phyloP scores from a whole-genome alignment of 1,284 basidiomycete genomes.

The Cutaneotrichosporon cavernicola region DNA sequence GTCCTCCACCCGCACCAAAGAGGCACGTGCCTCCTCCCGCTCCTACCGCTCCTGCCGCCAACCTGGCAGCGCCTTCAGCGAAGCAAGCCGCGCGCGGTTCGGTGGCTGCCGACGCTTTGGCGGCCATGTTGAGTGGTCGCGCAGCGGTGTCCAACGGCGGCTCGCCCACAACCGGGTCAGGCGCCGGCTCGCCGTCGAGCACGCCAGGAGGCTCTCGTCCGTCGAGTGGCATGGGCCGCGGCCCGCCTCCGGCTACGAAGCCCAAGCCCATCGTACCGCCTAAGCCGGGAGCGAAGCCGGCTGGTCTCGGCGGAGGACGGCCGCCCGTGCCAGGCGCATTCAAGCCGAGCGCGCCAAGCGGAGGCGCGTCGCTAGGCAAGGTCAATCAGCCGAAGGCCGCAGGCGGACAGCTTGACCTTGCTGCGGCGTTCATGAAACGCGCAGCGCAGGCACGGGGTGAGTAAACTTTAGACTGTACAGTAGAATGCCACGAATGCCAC shows the following conservation, averaged over 20 bases:
- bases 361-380: constrained; percentile 36
- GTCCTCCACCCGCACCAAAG: constrained; percentile 62
- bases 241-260: constrained; percentile 54
- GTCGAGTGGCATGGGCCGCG: constrained; percentile 44
- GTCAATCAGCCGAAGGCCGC: constrained; percentile 54
- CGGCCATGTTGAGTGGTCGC: constrained; percentile 20
- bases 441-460: constrained; percentile 14
- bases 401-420: constrained; percentile 73
- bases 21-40: constrained; percentile 36
- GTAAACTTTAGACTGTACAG: constrained; percentile 4
- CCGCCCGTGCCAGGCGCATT: constrained; percentile 44
- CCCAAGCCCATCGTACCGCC: constrained; percentile 54
- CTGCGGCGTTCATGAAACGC: constrained; percentile 57
- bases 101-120: constrained; percentile 40
- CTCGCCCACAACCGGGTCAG: constrained; percentile 45
- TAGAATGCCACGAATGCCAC: constrained; percentile 4
- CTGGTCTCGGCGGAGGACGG: constrained; percentile 27
- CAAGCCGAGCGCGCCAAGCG: constrained; percentile 30
- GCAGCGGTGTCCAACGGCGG: constrained; percentile 57
- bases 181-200: constrained; percentile 49
- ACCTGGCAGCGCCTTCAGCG: neutral
- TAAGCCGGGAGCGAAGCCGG: constrained; percentile 52
- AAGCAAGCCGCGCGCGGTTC: constrained; percentile 3
- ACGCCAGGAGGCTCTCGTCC: constrained; percentile 62
- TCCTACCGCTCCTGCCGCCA: neutral